These are phyloP conservation scores for Cryptosporidium canis DNA, from an alignment of 169 alveolate species.

Conservation along the genomic window DNA sequence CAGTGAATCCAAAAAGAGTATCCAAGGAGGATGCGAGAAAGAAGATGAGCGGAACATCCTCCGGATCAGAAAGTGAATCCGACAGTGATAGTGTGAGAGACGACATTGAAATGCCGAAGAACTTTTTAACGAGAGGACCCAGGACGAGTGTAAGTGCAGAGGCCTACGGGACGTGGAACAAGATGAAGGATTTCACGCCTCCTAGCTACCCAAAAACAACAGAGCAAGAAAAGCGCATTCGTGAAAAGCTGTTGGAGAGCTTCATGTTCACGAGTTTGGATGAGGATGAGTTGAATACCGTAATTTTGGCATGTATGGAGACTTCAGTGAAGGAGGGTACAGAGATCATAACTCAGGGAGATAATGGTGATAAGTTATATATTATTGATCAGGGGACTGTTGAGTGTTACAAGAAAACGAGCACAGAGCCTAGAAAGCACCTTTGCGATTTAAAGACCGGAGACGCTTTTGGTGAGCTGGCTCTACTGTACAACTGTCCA, in stretches of 20 bases:
- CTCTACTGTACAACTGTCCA: constrained; percentile 94
- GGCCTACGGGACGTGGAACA: constrained; percentile 93
- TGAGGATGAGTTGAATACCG: constrained; percentile 83
- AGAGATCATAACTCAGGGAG: constrained; percentile 93
- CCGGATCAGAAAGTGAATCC: constrained; percentile 68
- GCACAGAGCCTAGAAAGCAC: constrained; percentile 83
- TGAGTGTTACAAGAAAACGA: constrained; percentile 83
- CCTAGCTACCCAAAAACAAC: constrained; percentile 85
- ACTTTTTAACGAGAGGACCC: constrained; percentile 49
- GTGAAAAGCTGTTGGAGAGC: constrained; percentile 79
- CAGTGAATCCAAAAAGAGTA: not conserved
- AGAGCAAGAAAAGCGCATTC: constrained; percentile 85
- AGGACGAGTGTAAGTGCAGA: constrained; percentile 91
- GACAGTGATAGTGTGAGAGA: constrained; percentile 59
- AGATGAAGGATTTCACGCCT: constrained; percentile 88
- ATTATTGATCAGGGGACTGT: constrained; percentile 91
- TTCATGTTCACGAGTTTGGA: constrained; percentile 88
- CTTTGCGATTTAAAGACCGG: constrained; percentile 87
- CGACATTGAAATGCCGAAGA: constrained; percentile 34
- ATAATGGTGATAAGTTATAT: constrained; percentile 92
- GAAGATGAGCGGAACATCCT: constrained; percentile 4
- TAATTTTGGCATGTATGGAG: constrained; percentile 91
- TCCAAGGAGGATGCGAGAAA: not conserved
- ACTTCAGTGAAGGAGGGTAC: constrained; percentile 80
- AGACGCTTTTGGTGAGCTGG: constrained; percentile 96